A percentile compares a stretch with the other conserved stretches of the same genome.
These are phyloP conservation scores for Trichothecium sympodiale DNA, from an alignment of 2,329 filamentous ascomycete genomes.

Conservation along the genomic window DNA sequence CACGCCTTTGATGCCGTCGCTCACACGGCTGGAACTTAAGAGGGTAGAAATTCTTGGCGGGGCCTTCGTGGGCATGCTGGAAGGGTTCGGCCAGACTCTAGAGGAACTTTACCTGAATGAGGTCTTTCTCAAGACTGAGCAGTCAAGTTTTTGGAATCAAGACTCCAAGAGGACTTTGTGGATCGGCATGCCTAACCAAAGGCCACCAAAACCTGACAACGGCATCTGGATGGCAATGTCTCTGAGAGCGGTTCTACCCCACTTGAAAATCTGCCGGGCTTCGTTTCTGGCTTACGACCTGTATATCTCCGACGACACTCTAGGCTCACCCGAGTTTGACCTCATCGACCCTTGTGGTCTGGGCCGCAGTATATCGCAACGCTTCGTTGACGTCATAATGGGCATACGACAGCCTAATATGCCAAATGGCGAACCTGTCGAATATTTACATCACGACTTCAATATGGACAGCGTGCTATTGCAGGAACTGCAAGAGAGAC, in stretches of 20 bases:
- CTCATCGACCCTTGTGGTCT: conserved; percentile 29
- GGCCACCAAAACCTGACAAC: conserved; percentile 17
- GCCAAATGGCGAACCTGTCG: conserved; percentile 19
- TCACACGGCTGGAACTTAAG: conserved; percentile 33
- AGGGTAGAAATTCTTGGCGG: conserved; percentile 26
- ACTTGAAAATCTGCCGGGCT: conserved; percentile 30
- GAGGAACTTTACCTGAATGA: conserved; percentile 34
- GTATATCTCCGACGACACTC: conserved; percentile 21
- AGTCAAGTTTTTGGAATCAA: conserved; percentile 20
- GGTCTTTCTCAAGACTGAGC: conserved; percentile 31
- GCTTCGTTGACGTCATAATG: conserved; percentile 33
- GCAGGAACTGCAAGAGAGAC: conserved; percentile 1
- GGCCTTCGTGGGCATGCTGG: conserved; percentile 20
- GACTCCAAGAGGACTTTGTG: conserved; percentile 26
- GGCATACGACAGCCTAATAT: conserved; percentile 26
- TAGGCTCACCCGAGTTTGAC: conserved; percentile 21
- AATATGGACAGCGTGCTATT: conserved; percentile 13
- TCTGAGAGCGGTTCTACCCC: conserved; percentile 22
- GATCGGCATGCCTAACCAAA: conserved; percentile 32
- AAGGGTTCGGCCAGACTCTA: conserved; percentile 25
- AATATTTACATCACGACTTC: conserved; percentile 19
- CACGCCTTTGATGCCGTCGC: conserved; percentile 21
- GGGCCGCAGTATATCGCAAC: conserved; percentile 28
- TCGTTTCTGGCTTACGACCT: conserved; percentile 32
- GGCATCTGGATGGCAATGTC: conserved; percentile 31